Percentiles rank a stretch among this genome's conserved stretches.
phyloP scores from a whole-genome alignment of 192 early-diverging fungal genomes.

The Funneliformis geosporum region DNA sequence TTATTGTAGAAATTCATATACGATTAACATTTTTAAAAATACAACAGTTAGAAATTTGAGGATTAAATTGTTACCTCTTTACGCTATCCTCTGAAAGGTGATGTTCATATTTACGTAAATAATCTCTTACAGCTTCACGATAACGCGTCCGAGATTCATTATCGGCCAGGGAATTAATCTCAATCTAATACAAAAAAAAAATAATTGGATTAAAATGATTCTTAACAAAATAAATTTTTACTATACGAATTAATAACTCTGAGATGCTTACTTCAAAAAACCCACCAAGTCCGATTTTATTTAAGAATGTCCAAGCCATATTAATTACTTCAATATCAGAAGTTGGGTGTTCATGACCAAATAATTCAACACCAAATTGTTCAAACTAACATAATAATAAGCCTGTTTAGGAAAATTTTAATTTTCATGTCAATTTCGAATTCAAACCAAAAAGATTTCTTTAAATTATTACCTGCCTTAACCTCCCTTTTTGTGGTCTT shows the following conservation, averaged over 20 bases:
- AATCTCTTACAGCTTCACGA: conserved; percentile 46
- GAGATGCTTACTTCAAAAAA: conserved; percentile 26
- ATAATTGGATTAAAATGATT: no score
- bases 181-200: conserved; percentile 35
- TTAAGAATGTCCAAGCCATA: conserved; percentile 51
- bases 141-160: conserved; percentile 44
- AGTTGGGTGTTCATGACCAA: conserved; percentile 53
- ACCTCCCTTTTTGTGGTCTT: conserved; percentile 67
- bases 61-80: conserved; percentile 36
- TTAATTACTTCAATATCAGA: conserved; percentile 64
- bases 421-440: neutral
- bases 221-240: no score
- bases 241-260: neutral
- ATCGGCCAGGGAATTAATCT: conserved; percentile 51
- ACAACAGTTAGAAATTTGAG: neutral
- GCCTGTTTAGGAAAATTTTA: neutral
- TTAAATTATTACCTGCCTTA: conserved; percentile 50
- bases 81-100: conserved; percentile 55
- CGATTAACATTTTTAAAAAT: neutral
- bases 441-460: neutral
- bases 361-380: conserved; percentile 66
- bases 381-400: conserved; percentile 53
- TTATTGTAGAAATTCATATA: neutral
- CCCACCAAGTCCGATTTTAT: conserved; percentile 39
- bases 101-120: conserved; percentile 40